phyloP scores from a whole-genome alignment of 352 stramenopile genomes.

The Phytophthora megakarya region DNA sequence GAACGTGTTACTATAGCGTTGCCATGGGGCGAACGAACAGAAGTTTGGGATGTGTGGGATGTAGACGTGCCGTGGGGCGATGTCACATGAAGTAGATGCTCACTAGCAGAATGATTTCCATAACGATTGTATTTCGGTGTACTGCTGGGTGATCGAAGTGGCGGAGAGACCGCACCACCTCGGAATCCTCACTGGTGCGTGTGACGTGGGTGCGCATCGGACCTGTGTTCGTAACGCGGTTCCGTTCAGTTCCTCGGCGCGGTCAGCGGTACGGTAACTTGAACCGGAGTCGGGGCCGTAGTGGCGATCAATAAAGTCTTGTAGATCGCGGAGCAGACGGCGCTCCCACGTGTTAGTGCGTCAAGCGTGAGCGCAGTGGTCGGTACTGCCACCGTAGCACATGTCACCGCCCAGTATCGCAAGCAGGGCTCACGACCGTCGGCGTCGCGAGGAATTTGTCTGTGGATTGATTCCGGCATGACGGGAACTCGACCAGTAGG shows the following conservation, averaged over 20 bases:
- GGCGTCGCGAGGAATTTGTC: neutral
- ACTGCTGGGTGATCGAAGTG: neutral
- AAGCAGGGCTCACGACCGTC: neutral
- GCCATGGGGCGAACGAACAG: no score
- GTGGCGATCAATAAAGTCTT: constrained; percentile 7
- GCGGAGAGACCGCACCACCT: neutral
- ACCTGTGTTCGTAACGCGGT: neutral
- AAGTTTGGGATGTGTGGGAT: neutral
- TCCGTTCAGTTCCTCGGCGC: no score
- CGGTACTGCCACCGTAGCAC: neutral
- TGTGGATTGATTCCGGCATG: neutral
- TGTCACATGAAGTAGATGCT: neutral
- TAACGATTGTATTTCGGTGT: neutral
- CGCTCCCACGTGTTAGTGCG: neutral
- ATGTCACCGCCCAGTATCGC: neutral
- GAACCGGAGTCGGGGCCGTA: neutral
- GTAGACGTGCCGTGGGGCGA: no score
- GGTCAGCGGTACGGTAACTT: no score
- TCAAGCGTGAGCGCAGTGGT: neutral
- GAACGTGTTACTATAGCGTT: no score
- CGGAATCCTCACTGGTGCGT: neutral
- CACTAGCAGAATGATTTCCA: neutral
- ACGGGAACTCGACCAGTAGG: neutral
- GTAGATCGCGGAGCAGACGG: neutral
- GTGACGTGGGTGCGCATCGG: neutral